These are phyloP conservation scores for Lasiosphaeria ovina DNA, from an alignment of 495 filamentous ascomycete species.

Conservation along the genomic window DNA sequence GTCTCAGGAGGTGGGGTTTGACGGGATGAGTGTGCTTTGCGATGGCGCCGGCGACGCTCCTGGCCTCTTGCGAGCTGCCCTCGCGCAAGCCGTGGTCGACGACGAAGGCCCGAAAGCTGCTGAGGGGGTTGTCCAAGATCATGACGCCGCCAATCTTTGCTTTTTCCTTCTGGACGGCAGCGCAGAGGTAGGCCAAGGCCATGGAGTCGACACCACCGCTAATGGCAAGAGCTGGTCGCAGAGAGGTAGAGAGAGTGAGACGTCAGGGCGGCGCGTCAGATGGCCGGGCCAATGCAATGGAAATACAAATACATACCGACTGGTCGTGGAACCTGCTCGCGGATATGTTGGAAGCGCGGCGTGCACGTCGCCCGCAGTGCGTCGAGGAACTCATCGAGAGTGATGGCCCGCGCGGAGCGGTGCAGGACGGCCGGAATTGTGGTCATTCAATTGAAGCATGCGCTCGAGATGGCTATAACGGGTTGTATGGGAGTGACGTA, in stretches of 20 bases:
- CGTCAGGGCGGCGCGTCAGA: neutral
- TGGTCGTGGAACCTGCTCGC: conserved; percentile 21
- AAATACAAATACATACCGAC: conserved; percentile 32
- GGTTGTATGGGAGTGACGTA: neutral
- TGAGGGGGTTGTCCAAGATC: conserved; percentile 36
- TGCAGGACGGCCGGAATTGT: conserved; percentile 41
- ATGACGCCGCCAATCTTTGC: conserved; percentile 19
- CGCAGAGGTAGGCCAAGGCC: conserved; percentile 79
- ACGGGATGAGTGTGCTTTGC: conserved; percentile 29
- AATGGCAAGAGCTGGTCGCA: conserved; percentile 66
- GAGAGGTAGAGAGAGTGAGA: too few relatives aligned
- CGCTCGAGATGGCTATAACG: neutral
- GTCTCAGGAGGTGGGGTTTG: conserved; percentile 10
- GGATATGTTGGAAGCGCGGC: conserved; percentile 37
- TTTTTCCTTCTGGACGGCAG: conserved; percentile 28
- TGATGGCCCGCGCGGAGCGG: conserved; percentile 46
- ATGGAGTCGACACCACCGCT: conserved; percentile 97
- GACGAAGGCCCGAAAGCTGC: conserved; percentile 61
- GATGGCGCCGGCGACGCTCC: conserved; percentile 56
- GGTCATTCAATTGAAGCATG: conserved; percentile 41
- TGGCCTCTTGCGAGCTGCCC: conserved; percentile 68
- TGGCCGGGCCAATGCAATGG: conserved; percentile 2
- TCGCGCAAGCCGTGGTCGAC: conserved; percentile 74
- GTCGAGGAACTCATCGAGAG: conserved; percentile 50
- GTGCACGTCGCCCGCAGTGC: conserved; percentile 51